Base-by-base conservation (phyloP, 2,329 filamentous ascomycete species). In the Elsinoe arachidis region DNA sequence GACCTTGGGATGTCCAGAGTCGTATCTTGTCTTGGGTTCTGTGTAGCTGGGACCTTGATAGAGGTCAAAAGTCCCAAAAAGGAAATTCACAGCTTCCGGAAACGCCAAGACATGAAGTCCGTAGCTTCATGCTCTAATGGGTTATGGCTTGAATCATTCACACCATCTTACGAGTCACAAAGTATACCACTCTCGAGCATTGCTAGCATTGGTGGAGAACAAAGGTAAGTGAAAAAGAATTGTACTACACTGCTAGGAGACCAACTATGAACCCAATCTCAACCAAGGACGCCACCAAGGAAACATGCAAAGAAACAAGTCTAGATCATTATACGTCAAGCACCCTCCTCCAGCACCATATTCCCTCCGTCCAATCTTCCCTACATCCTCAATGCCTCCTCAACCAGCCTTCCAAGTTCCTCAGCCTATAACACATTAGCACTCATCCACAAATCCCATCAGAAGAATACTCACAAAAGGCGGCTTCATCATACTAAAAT, bases 401-500 rank as follows among this genome's bases (percentile, higher is more conserved):
- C 66, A 58, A 78, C 74, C 59, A 77, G 68, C 61, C 73, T 71
- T 49, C 69, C 69, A 35, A 72, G 66, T 17, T 68, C 66, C 9
- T 60, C 62, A 14, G 69, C 60, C 57, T 59, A 39, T 10, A 23
- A 38, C 6, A 43, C 15, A 47, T 54, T 55, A 58, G 47, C 30
- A 19, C n/a, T 23, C 14, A 23, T 41, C 35, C 34, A 15, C 33
- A 52, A 52, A 21, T 34, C 19, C n/a, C 9, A 19, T 19, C 5
- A 34, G 15, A 1, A 46, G 15, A n/a, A n/a, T 30, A 59, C 53
- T 56, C 34, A 56, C 68, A 51, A 68, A 64, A n/a, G 69, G 69
- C 30, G 82, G 83, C 69, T 85, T 82, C 84, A 89, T 88, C 85
- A 88, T 88, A 17, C 79, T 82, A 72, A 89, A 88, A 72, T 88